Evolutionary conservation across 306 rosid genomes (phyloP).

Genomic region (Quercus berberidifolia): DNA sequence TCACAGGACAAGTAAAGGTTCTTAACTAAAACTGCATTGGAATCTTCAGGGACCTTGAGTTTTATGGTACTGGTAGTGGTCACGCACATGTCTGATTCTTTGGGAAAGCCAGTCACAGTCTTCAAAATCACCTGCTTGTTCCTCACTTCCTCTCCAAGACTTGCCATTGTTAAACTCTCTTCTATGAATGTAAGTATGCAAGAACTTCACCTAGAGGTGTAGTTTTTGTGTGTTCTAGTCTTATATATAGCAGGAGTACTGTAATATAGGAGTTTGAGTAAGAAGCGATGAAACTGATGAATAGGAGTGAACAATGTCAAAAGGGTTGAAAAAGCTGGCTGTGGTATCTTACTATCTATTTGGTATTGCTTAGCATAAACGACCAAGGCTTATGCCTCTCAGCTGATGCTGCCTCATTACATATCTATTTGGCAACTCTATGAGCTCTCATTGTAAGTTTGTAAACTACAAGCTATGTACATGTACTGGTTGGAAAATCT

Average conservation of each 20-base stretch:
- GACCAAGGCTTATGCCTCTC: background rate
- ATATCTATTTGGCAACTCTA: too few relatives aligned
- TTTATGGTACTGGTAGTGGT: background rate
- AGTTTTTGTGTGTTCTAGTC: too few relatives aligned
- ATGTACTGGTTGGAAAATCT: too few relatives aligned
- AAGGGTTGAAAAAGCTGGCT: background rate
- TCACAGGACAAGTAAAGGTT: slow-evolving; percentile 14
- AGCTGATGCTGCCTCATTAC: too few relatives aligned
- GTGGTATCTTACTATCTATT: background rate
- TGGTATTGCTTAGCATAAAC: background rate
- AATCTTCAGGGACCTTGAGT: background rate
- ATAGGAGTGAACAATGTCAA: background rate
- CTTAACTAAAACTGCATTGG: background rate
- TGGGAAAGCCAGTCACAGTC: background rate
- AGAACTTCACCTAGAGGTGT: too few relatives aligned
- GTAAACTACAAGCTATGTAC: too few relatives aligned
- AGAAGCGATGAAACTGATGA: background rate
- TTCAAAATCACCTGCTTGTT: slow-evolving; percentile 1
- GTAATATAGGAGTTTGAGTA: background rate
- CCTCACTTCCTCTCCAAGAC: background rate
- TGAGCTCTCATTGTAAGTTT: too few relatives aligned
- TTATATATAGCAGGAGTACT: background rate
- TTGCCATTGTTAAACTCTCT: background rate
- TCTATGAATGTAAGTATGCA: too few relatives aligned
- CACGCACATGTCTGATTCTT: background rate